Base-by-base conservation (phyloP, 2,329 filamentous ascomycete genomes). In the Lecanicillium sp. region DNA sequence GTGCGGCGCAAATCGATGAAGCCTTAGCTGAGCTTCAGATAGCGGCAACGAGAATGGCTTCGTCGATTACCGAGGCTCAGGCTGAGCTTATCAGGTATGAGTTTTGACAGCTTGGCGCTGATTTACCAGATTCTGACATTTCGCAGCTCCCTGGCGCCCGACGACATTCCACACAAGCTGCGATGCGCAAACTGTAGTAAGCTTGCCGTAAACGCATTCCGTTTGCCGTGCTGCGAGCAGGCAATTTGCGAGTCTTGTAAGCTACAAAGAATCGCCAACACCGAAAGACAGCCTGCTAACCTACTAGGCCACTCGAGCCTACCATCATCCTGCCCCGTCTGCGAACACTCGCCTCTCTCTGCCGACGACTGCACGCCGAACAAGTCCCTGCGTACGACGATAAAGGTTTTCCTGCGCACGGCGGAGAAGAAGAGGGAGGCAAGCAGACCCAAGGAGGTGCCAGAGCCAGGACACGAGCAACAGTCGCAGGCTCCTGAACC, bases 121-220 rank as follows among this genome's bases (percentile, higher is more conserved):
- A 32, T 20, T 15, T 3, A 15, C 8, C 1, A 29, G 3, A 38
- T 33, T 19, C 20, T 42, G 44, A 50, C 48, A 50, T 39, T 56
- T n/a, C 44, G 15, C 61, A 94, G 89, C 65, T 84, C 86, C 42
- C 75, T 95, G 51, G 73, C 81, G 17, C 80, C 86, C 55, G 87
- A 91, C 59, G 88, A 93, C 53, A 90, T 96, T 50, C 93, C 93
- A n/a, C 89, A 90, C 60, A 96, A 95, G 74, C 78, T 98, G 54
- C 86, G 90, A 68, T 98, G 93, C 73, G 89, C 89, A 44, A 87
- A 89, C 58, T 98, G 93, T 70, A 93, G 86, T 70, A 90, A 87
- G 66, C 76, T 97, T 50, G 90, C 90, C 24, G 74, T 95, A 55
- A 94, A 96, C 64, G 88, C 91, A 8, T 95, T 89, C 65, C 87